Evolutionary conservation across 768 basidiomycete genomes (phyloP).

Genomic region (Mycena sanguinolenta): DNA sequence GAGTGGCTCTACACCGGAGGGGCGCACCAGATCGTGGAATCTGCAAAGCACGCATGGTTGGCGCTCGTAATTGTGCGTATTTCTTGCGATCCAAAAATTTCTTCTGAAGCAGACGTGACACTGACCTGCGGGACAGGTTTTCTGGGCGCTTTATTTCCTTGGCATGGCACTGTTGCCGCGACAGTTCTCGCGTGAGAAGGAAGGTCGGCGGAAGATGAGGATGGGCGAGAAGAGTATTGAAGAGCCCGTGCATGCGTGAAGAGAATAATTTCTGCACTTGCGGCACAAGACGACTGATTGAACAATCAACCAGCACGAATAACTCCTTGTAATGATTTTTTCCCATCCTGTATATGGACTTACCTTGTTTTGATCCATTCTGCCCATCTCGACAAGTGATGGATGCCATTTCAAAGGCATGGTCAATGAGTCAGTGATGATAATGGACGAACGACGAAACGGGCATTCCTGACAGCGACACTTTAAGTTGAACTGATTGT

Average conservation of each 20-base stretch:
- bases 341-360: too few relatives aligned
- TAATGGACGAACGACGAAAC: too few relatives aligned
- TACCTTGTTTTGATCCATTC: too few relatives aligned
- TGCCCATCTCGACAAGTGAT: too few relatives aligned
- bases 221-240: neutral
- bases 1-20: slow-evolving; percentile 58
- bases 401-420: too few relatives aligned
- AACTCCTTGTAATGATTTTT: too few relatives aligned
- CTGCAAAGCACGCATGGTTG: slow-evolving; percentile 61
- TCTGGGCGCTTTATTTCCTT: slow-evolving; percentile 60
- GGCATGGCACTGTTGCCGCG: slow-evolving; percentile 58
- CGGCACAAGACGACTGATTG: too few relatives aligned
- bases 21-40: slow-evolving; percentile 51
- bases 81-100: slow-evolving; percentile 2
- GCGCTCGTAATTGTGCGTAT: slow-evolving; percentile 57
- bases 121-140: slow-evolving; percentile 49
- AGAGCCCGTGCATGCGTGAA: neutral
- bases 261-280: too few relatives aligned
- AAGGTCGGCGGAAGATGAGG: slow-evolving; percentile 12
- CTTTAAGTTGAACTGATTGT: too few relatives aligned
- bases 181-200: slow-evolving; percentile 20
- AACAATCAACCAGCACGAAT: too few relatives aligned
- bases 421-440: too few relatives aligned
- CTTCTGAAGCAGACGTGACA: neutral
- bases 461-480: too few relatives aligned